phyloP scores from a whole-genome alignment of 2,329 filamentous ascomycete genomes.

The Alternaria brassicae region DNA sequence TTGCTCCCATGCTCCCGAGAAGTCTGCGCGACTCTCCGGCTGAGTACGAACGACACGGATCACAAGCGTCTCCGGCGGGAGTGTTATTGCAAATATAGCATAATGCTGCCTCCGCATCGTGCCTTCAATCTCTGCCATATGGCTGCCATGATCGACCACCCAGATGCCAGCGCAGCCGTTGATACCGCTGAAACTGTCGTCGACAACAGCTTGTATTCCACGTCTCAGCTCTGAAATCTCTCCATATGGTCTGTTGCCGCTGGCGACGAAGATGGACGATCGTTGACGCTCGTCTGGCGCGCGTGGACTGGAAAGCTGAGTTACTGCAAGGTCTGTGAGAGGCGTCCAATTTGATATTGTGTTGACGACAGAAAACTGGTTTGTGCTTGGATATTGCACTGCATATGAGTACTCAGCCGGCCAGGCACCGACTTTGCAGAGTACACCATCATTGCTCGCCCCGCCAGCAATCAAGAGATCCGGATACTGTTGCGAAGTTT shows the following conservation, averaged over 20 bases:
- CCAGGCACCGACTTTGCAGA: slow-evolving; percentile 69
- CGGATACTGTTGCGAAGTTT: slow-evolving; percentile 62
- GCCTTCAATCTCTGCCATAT: slow-evolving; percentile 38
- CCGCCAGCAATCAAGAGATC: slow-evolving; percentile 85
- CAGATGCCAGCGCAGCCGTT: slow-evolving; percentile 49
- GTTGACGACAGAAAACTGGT: slow-evolving; percentile 59
- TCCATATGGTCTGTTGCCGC: slow-evolving; percentile 54
- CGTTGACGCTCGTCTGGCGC: slow-evolving; percentile 30
- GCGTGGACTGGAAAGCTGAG: slow-evolving; percentile 33
- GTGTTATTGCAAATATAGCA: slow-evolving; percentile 48
- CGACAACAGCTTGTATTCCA: slow-evolving; percentile 51
- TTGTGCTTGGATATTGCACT: slow-evolving; percentile 59
- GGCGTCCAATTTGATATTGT: slow-evolving; percentile 69
- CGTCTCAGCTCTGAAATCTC: slow-evolving; percentile 53
- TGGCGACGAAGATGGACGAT: slow-evolving; percentile 49
- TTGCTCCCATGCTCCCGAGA: slow-evolving; percentile 33
- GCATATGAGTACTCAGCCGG: slow-evolving; percentile 56
- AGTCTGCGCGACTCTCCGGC: slow-evolving; percentile 24
- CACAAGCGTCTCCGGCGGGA: slow-evolving; percentile 41
- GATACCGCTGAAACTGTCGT: slow-evolving; percentile 39
- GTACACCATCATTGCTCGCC: slow-evolving; percentile 76
- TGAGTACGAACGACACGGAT: slow-evolving; percentile 37
- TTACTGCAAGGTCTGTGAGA: slow-evolving; percentile 56
- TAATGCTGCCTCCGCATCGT: slow-evolving; percentile 37
- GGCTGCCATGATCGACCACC: slow-evolving; percentile 43